Evolutionary conservation across 202 grass and related monocot species (phyloP).

Genomic region (Bolboschoenoplectus hybrid): DNA sequence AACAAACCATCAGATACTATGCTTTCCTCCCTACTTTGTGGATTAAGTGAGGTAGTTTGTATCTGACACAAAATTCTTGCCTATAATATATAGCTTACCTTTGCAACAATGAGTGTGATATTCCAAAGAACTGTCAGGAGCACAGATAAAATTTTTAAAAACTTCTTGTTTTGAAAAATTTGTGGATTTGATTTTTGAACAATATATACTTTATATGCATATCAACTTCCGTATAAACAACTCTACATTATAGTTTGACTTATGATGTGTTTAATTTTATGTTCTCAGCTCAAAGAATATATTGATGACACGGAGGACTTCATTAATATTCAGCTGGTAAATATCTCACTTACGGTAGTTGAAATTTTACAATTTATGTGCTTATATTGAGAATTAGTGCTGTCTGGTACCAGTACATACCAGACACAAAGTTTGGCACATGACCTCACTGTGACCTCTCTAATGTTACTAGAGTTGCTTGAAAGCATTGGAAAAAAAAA

Average conservation of each 20-base stretch:
- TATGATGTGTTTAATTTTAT: not conserved
- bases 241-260: not conserved
- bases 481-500: not conserved
- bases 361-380: not conserved
- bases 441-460: not conserved
- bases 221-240: not conserved
- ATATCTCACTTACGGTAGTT: constrained; percentile 26
- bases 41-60: not conserved
- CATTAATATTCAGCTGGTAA: constrained; percentile 99
- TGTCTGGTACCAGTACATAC: not conserved
- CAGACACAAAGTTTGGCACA: not conserved
- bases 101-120: not conserved
- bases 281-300: constrained; percentile 92
- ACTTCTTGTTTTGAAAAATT: not conserved
- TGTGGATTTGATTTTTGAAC: not conserved
- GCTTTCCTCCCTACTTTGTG: not conserved
- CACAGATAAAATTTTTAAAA: no score
- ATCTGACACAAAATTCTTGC: not conserved
- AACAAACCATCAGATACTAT: not conserved
- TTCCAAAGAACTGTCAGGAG: not conserved
- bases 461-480: not conserved
- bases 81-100: not conserved
- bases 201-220: not conserved
- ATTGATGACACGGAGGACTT: constrained; percentile 99
- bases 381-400: constrained; percentile 15